Evolutionary conservation across 495 filamentous ascomycete species (phyloP).

Genomic region (Diplogelasinospora grovesii): DNA sequence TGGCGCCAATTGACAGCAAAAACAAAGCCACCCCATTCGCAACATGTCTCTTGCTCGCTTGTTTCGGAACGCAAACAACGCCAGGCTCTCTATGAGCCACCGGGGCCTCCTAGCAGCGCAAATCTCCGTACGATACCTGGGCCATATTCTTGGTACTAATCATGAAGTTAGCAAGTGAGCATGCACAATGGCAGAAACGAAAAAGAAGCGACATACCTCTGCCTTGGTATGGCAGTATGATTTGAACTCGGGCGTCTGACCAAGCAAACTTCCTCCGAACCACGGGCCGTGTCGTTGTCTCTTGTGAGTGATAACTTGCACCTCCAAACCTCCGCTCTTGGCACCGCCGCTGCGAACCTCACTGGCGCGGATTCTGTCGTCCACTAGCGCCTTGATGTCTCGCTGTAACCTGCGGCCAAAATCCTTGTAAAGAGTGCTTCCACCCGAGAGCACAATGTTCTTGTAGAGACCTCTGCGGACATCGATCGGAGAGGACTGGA

Average conservation of each 20-base stretch:
- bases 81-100: conserved; percentile 54
- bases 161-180: conserved; percentile 10
- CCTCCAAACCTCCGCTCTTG: conserved; percentile 88
- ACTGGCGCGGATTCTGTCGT: conserved; percentile 51
- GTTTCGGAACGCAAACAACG: too few species aligned
- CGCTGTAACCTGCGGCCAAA: conserved; percentile 92
- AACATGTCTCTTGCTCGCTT: too few species aligned
- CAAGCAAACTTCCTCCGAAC: conserved; percentile 94
- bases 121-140: conserved; percentile 94
- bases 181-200: background rate
- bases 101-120: conserved; percentile 87
- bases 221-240: conserved; percentile 99
- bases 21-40: too few species aligned
- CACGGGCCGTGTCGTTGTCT: conserved; percentile 93
- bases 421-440: conserved; percentile 94
- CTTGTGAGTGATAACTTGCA: conserved; percentile 94
- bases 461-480: conserved; percentile 96
- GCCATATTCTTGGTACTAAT: conserved; percentile 86
- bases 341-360: conserved; percentile 86
- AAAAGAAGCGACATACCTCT: conserved; percentile 37
- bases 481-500: conserved; percentile 95
- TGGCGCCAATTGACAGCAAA: too few species aligned
- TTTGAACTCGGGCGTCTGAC: conserved; percentile 97
- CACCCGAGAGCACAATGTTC: conserved; percentile 97
- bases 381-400: conserved; percentile 92